Base-by-base conservation (phyloP, 768 basidiomycete genomes). In the Glaciozyma martinii region DNA sequence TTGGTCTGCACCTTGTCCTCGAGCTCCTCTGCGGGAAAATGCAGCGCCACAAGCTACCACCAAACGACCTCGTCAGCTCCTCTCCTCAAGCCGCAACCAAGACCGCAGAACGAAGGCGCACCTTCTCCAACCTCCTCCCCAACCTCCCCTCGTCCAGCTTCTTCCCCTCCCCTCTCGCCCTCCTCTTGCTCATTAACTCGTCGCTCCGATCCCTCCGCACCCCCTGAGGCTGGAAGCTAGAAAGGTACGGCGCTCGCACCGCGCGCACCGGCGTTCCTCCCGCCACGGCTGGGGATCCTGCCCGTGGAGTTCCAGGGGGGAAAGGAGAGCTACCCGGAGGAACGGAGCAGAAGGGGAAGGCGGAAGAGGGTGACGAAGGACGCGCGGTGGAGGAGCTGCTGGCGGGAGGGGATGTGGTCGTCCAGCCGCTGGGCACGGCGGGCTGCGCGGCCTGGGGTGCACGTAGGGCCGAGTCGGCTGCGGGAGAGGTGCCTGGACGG, bases 141-240 rank as follows among this genome's bases (percentile, higher is more conserved):
- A 97, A 78, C 71, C 95, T 85, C 27, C 88, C 86, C 46, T 86
- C 83, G 74, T 97, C 91, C 21, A 89, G 81, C 37, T 86, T 83
- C 50, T 81, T 82, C 19, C 76, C 77, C 56, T 81, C 81, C 16
- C 79, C 76, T 47, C 67, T 63, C 33, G 55, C 30, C 58, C 66
- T 69, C 55, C 79, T 58, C 63, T 75, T 33, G 5, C 81, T 81
- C 6, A 85, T 62, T 71, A 90, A 97, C 60, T 90, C 88, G 61
- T 89, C 90, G 10, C 92, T 95, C 44, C 87, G 82, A 8, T 82
- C 84, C 18, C 85, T 79, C 74, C 84, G 86, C 7, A 91, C 83
- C 7, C 93, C 93, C 72, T 82, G 87, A 8, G 94, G 94, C 75
- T 99, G 94, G 75, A 97, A 99, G 2, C 91, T 90, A 4, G 89